Conservation (phyloP, 176 grass and related monocot species). For the Cocos nucifera region DNA sequence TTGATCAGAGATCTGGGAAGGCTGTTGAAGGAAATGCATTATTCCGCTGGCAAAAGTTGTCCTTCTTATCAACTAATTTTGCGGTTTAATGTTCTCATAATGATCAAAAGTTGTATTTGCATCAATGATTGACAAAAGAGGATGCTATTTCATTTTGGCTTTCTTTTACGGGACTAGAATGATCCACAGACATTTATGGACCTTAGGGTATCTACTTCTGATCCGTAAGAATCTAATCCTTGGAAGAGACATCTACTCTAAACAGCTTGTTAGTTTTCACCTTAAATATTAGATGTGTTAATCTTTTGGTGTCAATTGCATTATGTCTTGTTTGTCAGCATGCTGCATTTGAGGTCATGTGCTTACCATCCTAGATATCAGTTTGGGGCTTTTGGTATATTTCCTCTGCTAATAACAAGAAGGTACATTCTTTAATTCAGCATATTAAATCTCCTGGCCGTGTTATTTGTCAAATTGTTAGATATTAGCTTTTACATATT, state of each 20-base stretch:
- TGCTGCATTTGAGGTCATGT: slow-evolving; percentile 65
- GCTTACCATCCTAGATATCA: slow-evolving; percentile 58
- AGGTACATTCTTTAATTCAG: slow-evolving; percentile 38
- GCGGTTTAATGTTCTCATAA: neutral
- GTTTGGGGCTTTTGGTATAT: slow-evolving; percentile 72
- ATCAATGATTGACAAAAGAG: neutral
- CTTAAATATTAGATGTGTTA: neutral
- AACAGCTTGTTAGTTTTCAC: too few relatives aligned
- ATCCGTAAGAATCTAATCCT: slow-evolving; percentile 37
- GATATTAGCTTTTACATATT: too few relatives aligned
- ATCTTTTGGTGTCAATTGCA: neutral
- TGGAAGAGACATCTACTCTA: neutral
- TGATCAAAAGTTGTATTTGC: neutral
- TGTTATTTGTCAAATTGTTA: too few relatives aligned
- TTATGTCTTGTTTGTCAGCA: slow-evolving; percentile 35
- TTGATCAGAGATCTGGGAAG: slow-evolving; percentile 38
- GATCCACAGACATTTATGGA: slow-evolving; percentile 87
- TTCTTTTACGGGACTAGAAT: slow-evolving; percentile 50
- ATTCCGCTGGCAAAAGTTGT: slow-evolving; percentile 84
- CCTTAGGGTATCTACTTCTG: slow-evolving; percentile 68
- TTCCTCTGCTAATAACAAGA: slow-evolving; percentile 66
- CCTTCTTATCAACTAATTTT: slow-evolving; percentile 7
- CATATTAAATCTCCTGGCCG: neutral
- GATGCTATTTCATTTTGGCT: neutral
- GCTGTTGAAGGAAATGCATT: slow-evolving; percentile 66